Percentiles rank a stretch among this genome's conserved stretches.
Conservation (phyloP, 2,329 filamentous ascomycete genomes). For the Achaetomium macrosporum region DNA sequence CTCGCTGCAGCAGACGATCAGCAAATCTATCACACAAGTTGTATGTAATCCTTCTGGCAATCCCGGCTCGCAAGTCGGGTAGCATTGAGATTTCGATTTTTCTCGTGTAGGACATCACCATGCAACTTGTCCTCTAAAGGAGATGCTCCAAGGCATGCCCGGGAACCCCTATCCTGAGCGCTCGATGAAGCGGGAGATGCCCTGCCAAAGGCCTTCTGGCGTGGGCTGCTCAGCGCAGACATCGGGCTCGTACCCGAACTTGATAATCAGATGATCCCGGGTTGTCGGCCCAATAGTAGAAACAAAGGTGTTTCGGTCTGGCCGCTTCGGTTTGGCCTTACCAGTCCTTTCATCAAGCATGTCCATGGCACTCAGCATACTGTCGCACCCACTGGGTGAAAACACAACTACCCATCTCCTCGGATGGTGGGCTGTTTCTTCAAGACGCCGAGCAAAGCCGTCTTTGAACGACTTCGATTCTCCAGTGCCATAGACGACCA, state of each 20-base stretch:
- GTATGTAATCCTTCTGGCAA: too few species aligned
- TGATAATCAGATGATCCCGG: conserved; percentile 60
- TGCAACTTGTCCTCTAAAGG: too few species aligned
- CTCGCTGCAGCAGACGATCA: too few species aligned
- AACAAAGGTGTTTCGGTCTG: conserved; percentile 52
- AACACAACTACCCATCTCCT: conserved; percentile 71
- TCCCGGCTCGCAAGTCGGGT: too few species aligned
- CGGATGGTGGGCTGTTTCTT: conserved; percentile 35
- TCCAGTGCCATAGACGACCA: conserved; percentile 80
- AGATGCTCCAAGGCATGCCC: background rate
- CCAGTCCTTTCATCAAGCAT: conserved; percentile 44
- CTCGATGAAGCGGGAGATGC: conserved; percentile 49
- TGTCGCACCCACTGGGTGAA: conserved; percentile 59
- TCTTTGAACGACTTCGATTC: conserved; percentile 72
- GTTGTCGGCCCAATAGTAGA: conserved; percentile 95
- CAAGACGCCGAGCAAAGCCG: conserved; percentile 54
- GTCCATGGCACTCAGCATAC: conserved; percentile 50
- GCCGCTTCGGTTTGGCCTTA: conserved; percentile 26
- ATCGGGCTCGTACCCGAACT: conserved; percentile 64
- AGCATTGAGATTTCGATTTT: too few species aligned
- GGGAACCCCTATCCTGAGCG: background rate
- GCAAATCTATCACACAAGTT: too few species aligned
- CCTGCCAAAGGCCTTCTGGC: conserved; percentile 69
- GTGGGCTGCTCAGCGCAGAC: conserved; percentile 79
- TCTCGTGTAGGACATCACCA: background rate